A percentile compares a stretch with the other conserved stretches of the same genome.
These are phyloP conservation scores for Saccharomyces hybrid DNA, from an alignment of 1,139 yeast species.

Conservation along the genomic window DNA sequence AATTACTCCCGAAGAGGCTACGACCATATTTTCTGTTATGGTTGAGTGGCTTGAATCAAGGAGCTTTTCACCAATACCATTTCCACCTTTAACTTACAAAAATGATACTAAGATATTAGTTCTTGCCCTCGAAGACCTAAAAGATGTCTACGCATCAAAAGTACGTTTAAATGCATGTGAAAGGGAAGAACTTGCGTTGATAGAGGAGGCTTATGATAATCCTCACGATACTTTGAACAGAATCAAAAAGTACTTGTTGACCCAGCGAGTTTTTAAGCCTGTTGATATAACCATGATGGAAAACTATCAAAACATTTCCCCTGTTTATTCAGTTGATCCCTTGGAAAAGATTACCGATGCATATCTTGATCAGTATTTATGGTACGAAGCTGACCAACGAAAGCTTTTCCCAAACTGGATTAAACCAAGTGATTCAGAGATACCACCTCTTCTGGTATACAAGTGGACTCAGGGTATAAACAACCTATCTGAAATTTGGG, in stretches of 20 bases:
- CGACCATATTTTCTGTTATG: constrained; percentile 75
- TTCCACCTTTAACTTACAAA: constrained; percentile 87
- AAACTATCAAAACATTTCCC: constrained; percentile 73
- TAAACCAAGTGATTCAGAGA: constrained; percentile 90
- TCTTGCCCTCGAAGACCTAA: constrained; percentile 80
- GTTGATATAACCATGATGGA: constrained; percentile 89
- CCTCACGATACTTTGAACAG: constrained; percentile 90
- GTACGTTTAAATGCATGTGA: constrained; percentile 79
- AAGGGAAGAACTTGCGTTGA: constrained; percentile 85
- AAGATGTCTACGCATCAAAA: constrained; percentile 77
- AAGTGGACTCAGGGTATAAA: constrained; percentile 97
- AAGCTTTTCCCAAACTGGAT: constrained; percentile 92
- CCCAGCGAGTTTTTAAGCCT: constrained; percentile 90
- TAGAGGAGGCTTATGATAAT: constrained; percentile 94
- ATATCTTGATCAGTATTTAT: constrained; percentile 85
- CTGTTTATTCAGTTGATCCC: constrained; percentile 85
- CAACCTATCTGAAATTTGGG: constrained; percentile 74
- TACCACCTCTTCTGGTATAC: constrained; percentile 84
- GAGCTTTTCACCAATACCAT: constrained; percentile 80
- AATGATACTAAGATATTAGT: constrained; percentile 88
- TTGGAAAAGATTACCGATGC: constrained; percentile 95
- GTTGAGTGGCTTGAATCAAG: constrained; percentile 90
- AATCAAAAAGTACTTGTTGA: constrained; percentile 70
- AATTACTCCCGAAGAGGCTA: constrained; percentile 82
- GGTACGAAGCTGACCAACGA: constrained; percentile 92